Evolutionary conservation across 495 filamentous ascomycete species (phyloP), one percentile per base, ranked within the genome.

Genomic region (Aspergillus diversus): DNA sequence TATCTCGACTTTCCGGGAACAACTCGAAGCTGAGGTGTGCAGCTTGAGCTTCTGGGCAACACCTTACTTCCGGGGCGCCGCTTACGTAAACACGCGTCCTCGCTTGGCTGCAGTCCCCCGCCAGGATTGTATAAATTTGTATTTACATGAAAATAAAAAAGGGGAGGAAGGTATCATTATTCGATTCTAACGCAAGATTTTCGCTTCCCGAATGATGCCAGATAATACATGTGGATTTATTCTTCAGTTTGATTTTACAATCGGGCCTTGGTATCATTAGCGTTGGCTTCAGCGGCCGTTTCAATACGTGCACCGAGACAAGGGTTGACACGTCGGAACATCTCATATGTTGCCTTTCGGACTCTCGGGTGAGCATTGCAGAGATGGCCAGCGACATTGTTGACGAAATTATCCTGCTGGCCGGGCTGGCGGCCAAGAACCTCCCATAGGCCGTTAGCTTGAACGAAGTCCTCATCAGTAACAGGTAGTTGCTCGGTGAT

Each of bases 331-430:
- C 74, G 72, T 35, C 66, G 52, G 69, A 80, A 80, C 73, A 80
- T 77, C 46, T 81, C 80, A 69, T 88, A 88, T 6, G 86, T 88
- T 21, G 80, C 77, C 68, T 80, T 75, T 50, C 86, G 77, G 11
- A 87, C 87, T 48, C 75, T 66, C 61, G 76, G 71, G 58, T 81
- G 77, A 15, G 82, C 81, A 62, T 71, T 73, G 53, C 71, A 75
- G n/a, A 86, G 64, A 64, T 84, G 81, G 15, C 76, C 81, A 15
- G 83, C 78, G 55, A 90, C 81, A 66, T 90, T 91, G 46, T 76
- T 65, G 43, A 91, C 75, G 61, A 90, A 88, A 68, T 87, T 87
- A 15, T 87, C 83, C 76, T 91, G 88, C 70, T 89, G 86, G 4
- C 86, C 87, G 0, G 79, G 75, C 42, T 78, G 79, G 32, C 78